phyloP scores from a whole-genome alignment of 306 rosid genomes.

The Cucumis sativus region Cucumber_9930_V3 NC_026660.2:22508001-22508500 shows the following conservation, averaged over 20 bases:
- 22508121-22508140: conserved; percentile 45
- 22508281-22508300: conserved; percentile 23
- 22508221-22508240: conserved; percentile 28
- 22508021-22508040: conserved; percentile 47
- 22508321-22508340: conserved; percentile 77
- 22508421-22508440: conserved; percentile 18
- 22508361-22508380: conserved; percentile 24
- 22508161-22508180: conserved; percentile 51
- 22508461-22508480: conserved; percentile 32
- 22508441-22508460: conserved; percentile 33
- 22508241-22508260: conserved; percentile 25
- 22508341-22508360: conserved; percentile 51
- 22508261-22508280: conserved; percentile 34
- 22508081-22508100: conserved; percentile 38
- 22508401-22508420: conserved; percentile 16
- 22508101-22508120: conserved; percentile 52
- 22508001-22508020: conserved; percentile 38
- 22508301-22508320: conserved; percentile 63
- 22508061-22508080: conserved; percentile 33
- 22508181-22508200: conserved; percentile 35
- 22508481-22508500: conserved; percentile 52
- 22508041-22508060: conserved; percentile 32
- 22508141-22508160: conserved; percentile 61
- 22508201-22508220: conserved; percentile 23
- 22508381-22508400: conserved; percentile 12